These are phyloP conservation scores for Chrysoporthe puriensis DNA, from an alignment of 2,329 filamentous ascomycete genomes.

Conservation along the genomic window DNA sequence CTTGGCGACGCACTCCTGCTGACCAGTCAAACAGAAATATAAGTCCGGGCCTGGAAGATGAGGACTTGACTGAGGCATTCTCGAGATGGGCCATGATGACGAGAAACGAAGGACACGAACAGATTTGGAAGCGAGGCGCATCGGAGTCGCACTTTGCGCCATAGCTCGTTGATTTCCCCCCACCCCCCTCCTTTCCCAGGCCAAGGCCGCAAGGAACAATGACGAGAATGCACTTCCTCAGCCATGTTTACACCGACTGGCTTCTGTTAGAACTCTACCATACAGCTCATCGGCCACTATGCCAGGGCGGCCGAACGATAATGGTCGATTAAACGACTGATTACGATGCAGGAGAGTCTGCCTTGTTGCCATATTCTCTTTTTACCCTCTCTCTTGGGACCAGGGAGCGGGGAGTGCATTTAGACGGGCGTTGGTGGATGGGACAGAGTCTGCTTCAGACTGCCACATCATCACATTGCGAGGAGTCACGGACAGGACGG, in stretches of 20 bases:
- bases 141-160: neutral
- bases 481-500: slow-evolving; percentile 26
- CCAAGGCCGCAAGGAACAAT: neutral
- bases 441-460: slow-evolving; percentile 17
- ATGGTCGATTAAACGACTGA: neutral
- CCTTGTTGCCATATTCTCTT: neutral
- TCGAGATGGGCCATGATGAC: neutral
- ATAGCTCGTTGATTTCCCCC: neutral
- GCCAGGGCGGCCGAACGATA: neutral
- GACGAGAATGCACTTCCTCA: neutral
- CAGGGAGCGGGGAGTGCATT: slow-evolving; percentile 20
- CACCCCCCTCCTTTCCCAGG: neutral
- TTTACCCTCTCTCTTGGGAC: slow-evolving; percentile 1
- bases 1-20: slow-evolving; percentile 9
- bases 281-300: neutral
- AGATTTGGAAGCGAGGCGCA: slow-evolving; percentile 5
- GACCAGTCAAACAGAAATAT: slow-evolving; percentile 26
- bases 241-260: neutral
- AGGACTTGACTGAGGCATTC: neutral
- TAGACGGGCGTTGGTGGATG: slow-evolving; percentile 22
- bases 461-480: slow-evolving; percentile 26
- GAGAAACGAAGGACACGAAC: slow-evolving; percentile 6
- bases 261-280: neutral
- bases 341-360: too few relatives aligned
- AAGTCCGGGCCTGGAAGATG: slow-evolving; percentile 27